Conservation (phyloP, 129 eudicot genomes). For the Pulicaria dysenterica region DNA sequence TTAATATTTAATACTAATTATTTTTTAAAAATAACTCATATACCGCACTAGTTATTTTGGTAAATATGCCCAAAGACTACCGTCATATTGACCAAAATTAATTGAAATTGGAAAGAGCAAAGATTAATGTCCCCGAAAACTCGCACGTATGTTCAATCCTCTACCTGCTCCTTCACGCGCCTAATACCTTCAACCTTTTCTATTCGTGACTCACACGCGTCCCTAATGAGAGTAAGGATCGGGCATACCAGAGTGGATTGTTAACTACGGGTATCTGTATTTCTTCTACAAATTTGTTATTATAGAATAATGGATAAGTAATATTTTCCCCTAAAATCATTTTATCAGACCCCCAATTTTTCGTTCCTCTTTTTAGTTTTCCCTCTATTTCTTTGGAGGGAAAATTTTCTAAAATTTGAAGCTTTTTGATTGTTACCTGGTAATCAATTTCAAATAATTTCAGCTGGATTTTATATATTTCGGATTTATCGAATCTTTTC, state of each 20-base stretch:
- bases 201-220: constrained; percentile 21
- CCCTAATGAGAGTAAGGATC: background rate
- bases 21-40: too few relatives aligned
- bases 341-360: constrained; percentile 35
- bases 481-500: constrained; percentile 7
- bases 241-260: background rate
- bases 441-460: constrained; percentile 30
- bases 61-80: background rate
- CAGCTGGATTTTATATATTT: constrained; percentile 17
- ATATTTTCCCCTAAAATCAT: constrained; percentile 17
- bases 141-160: background rate
- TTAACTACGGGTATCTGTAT: constrained; percentile 9
- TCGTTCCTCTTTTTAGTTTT: constrained; percentile 37
- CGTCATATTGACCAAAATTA: background rate
- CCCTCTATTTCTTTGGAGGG: constrained; percentile 51
- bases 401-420: constrained; percentile 31
- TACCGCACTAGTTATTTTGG: too few relatives aligned
- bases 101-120: too few relatives aligned
- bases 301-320: background rate
- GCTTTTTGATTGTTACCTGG: constrained; percentile 26
- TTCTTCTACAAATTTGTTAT: background rate
- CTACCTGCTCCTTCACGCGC: constrained; percentile 6
- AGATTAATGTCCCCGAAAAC: background rate
- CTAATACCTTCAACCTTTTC: background rate
- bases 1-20: too few relatives aligned